Conservation (phyloP, 2,329 filamentous ascomycete genomes). For the Penicillium rolfsii region DNA sequence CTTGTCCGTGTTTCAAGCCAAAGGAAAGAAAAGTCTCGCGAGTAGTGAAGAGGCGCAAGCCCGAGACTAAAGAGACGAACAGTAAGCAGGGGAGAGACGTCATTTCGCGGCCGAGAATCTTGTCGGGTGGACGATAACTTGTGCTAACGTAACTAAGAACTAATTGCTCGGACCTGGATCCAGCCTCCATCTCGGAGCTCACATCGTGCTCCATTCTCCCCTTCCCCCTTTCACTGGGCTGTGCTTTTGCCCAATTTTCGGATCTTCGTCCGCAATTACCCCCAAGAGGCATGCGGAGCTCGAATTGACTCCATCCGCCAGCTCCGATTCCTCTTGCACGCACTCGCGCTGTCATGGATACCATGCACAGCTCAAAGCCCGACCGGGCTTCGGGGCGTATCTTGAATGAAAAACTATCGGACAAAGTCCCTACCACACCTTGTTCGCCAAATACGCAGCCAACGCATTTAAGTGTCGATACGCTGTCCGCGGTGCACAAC, state of each 20-base stretch:
- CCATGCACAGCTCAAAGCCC: slow-evolving; percentile 28
- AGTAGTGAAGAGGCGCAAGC: slow-evolving; percentile 8
- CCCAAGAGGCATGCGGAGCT: slow-evolving; percentile 30
- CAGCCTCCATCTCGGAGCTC: slow-evolving; percentile 5
- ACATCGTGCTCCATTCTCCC: neutral
- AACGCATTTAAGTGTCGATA: slow-evolving; percentile 26
- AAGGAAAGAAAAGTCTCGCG: slow-evolving; percentile 6
- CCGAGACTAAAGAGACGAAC: neutral
- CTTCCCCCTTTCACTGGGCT: neutral
- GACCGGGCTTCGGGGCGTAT: slow-evolving; percentile 22
- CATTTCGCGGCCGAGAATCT: slow-evolving; percentile 27
- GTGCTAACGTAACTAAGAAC: neutral
- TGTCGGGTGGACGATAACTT: slow-evolving; percentile 12
- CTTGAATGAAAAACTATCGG: slow-evolving; percentile 28
- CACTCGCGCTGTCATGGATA: slow-evolving; percentile 18
- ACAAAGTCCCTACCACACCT: slow-evolving; percentile 24
- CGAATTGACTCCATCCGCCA: slow-evolving; percentile 23
- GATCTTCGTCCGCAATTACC: neutral
- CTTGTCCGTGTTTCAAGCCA: neutral
- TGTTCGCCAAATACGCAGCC: slow-evolving; percentile 11
- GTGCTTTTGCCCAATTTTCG: neutral
- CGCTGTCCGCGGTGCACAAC: slow-evolving; percentile 25
- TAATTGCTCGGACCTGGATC: neutral
- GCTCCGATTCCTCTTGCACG: slow-evolving; percentile 12
- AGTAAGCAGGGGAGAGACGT: slow-evolving; percentile 28